Conservation (phyloP, 2,329 filamentous ascomycete species). For the Colletotrichum agaves region DNA sequence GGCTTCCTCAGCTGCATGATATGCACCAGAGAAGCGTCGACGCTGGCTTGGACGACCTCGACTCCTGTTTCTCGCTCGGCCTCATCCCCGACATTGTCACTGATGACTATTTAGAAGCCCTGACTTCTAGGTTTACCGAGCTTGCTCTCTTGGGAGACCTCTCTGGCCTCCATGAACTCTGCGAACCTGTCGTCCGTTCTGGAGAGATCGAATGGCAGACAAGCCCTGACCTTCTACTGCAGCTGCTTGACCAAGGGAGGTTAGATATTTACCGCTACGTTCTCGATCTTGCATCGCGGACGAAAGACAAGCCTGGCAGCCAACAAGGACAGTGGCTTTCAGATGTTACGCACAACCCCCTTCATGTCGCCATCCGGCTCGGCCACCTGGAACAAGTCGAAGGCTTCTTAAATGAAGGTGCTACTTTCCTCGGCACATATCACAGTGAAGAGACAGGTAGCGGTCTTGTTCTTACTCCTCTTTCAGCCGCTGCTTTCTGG, state of each 20-base stretch:
- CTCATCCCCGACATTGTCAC: slow-evolving; percentile 39
- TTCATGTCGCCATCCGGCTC: slow-evolving; percentile 44
- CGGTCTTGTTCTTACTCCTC: slow-evolving; percentile 41
- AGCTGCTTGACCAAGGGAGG: slow-evolving; percentile 41
- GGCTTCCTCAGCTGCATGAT: slow-evolving; percentile 42
- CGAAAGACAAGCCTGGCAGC: slow-evolving; percentile 27
- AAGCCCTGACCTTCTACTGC: slow-evolving; percentile 40
- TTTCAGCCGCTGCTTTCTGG: slow-evolving; percentile 45
- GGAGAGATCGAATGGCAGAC: slow-evolving; percentile 42
- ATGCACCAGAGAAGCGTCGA: slow-evolving; percentile 43
- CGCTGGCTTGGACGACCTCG: slow-evolving; percentile 43
- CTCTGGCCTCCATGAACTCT: slow-evolving; percentile 42
- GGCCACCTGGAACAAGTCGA: slow-evolving; percentile 39
- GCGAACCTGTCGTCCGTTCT: slow-evolving; percentile 44
- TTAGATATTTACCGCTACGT: slow-evolving; percentile 44
- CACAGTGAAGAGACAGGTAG: not conserved
- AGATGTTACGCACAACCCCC: slow-evolving; percentile 44
- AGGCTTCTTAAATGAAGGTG: slow-evolving; percentile 38
- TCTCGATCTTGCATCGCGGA: slow-evolving; percentile 43
- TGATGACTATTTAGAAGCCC: slow-evolving; percentile 36
- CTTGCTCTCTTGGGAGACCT: slow-evolving; percentile 42
- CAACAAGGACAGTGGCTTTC: slow-evolving; percentile 28
- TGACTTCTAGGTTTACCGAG: slow-evolving; percentile 40
- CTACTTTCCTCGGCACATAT: slow-evolving; percentile 40
- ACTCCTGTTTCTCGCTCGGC: slow-evolving; percentile 43